Evolutionary conservation across 495 filamentous ascomycete genomes (phyloP).

Genomic region (Aspergillus baeticus): DNA sequence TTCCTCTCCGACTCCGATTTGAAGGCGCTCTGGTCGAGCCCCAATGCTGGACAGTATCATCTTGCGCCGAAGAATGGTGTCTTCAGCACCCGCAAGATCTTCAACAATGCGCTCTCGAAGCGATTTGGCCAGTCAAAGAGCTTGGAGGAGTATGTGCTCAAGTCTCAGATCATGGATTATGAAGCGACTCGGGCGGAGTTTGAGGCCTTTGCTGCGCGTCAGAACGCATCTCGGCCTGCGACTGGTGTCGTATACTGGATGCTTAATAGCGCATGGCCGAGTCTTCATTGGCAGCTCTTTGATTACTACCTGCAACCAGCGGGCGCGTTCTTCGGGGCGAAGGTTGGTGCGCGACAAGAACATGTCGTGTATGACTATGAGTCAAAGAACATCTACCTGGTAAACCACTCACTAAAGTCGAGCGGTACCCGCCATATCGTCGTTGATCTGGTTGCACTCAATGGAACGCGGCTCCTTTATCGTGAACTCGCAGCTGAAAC

Average conservation of each 20-base stretch:
- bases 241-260: constrained; percentile 69
- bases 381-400: constrained; percentile 44
- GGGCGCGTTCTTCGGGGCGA: constrained; percentile 60
- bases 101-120: constrained; percentile 51
- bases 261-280: constrained; percentile 65
- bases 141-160: constrained; percentile 55
- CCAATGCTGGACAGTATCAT: constrained; percentile 55
- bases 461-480: constrained; percentile 42
- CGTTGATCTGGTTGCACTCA: constrained; percentile 46
- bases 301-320: constrained; percentile 61
- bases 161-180: constrained; percentile 60
- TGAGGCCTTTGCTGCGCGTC: constrained; percentile 53
- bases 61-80: constrained; percentile 53
- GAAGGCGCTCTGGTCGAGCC: constrained; percentile 53
- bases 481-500: constrained; percentile 20
- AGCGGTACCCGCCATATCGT: constrained; percentile 41
- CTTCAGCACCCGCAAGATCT: constrained; percentile 56
- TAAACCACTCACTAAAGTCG: constrained; percentile 52
- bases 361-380: constrained; percentile 57
- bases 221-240: constrained; percentile 51
- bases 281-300: constrained; percentile 65
- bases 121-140: constrained; percentile 53
- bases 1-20: constrained; percentile 54
- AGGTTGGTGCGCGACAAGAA: constrained; percentile 50
- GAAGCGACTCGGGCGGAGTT: constrained; percentile 61